phyloP scores from a whole-genome alignment of 768 basidiomycete genomes.

The Psilocybe cyanescens region DNA sequence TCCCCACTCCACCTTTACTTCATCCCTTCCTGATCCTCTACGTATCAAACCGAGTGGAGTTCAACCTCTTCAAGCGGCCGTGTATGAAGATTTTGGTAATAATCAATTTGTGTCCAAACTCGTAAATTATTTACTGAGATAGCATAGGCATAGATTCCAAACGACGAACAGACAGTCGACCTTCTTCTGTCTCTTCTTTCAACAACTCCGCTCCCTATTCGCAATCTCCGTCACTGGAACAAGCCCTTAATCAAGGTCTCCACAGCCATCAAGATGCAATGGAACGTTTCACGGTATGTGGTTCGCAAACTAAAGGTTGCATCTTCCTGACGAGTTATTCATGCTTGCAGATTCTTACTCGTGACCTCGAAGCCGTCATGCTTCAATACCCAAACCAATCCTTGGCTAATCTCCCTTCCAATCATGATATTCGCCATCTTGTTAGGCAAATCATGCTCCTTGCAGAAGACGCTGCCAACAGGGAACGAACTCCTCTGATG shows the following conservation, averaged over 20 bases:
- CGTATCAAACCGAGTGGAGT: conserved; percentile 85
- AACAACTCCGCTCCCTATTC: conserved; percentile 52
- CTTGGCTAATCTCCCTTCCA: conserved; percentile 71
- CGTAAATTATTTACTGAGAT: conserved; percentile 34
- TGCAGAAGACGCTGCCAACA: conserved; percentile 78
- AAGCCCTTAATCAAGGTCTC: conserved; percentile 41
- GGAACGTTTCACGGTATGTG: conserved; percentile 81
- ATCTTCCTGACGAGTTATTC: background rate
- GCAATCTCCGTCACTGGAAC: conserved; percentile 68
- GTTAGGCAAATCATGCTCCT: conserved; percentile 83
- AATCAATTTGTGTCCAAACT: background rate
- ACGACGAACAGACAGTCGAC: conserved; percentile 63
- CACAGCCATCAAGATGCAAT: conserved; percentile 81
- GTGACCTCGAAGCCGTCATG: conserved; percentile 84
- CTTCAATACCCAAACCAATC: conserved; percentile 74
- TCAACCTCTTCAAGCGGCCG: conserved; percentile 77
- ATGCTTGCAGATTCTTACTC: conserved; percentile 38
- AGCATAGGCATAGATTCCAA: conserved; percentile 49
- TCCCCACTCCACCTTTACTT: conserved; percentile 67
- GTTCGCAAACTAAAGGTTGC: background rate
- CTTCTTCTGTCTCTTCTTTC: conserved; percentile 74
- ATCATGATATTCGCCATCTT: conserved; percentile 85
- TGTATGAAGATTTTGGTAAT: conserved; percentile 94
- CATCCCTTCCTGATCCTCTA: conserved; percentile 84
- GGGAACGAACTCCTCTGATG: conserved; percentile 83